phyloP scores from a whole-genome alignment of 2,329 filamentous ascomycete species.

The Phyllosticta citriasiana region DNA sequence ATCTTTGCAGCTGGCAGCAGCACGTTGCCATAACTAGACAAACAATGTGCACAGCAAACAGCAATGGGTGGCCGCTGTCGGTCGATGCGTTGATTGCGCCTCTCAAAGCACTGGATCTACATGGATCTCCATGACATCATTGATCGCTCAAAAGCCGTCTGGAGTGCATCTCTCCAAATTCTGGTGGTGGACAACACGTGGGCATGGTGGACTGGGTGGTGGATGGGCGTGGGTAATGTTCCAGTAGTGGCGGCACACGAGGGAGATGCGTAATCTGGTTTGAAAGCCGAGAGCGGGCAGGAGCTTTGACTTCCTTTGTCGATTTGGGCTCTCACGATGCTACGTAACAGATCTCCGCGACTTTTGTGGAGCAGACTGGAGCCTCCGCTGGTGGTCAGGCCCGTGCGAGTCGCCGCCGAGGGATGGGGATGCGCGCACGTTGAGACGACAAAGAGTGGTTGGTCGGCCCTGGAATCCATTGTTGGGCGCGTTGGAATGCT shows the following conservation, averaged over 20 bases:
- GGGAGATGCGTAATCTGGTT: background rate
- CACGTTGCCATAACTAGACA: too few species aligned
- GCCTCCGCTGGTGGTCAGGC: constrained; percentile 1
- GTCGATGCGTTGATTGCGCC: background rate
- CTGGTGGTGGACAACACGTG: background rate
- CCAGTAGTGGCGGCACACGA: background rate
- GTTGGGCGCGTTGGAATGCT: background rate
- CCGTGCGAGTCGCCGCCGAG: constrained; percentile 3
- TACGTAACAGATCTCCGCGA: constrained; percentile 6
- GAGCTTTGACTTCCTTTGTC: background rate
- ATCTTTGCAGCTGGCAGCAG: too few species aligned
- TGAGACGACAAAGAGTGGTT: background rate
- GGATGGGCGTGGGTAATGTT: background rate
- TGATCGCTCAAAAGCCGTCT: background rate
- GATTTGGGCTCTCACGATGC: background rate
- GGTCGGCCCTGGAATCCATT: background rate
- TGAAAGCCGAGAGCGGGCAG: background rate
- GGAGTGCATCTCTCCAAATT: background rate
- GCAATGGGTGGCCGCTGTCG: too few species aligned
- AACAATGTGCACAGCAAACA: too few species aligned
- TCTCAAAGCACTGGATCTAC: background rate
- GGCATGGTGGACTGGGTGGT: background rate
- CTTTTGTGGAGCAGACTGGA: constrained; percentile 7
- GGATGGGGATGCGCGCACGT: background rate
- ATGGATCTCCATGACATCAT: background rate